Base-by-base conservation (phyloP, 768 basidiomycete genomes). In the Terana coerulea region DNA sequence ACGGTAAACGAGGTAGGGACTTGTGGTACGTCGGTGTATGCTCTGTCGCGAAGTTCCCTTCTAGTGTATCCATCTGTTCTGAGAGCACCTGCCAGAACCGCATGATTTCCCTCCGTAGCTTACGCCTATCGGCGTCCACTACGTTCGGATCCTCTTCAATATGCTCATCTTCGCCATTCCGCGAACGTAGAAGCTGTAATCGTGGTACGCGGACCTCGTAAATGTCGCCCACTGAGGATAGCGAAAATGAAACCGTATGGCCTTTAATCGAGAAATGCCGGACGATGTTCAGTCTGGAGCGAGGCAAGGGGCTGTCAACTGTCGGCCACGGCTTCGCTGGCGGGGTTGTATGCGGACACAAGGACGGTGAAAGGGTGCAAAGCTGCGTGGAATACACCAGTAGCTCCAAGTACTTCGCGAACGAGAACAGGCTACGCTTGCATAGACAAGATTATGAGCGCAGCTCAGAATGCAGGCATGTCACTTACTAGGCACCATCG, bases 31-130 rank as follows among this genome's bases (percentile, higher is more conserved):
- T 44, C 35, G 42, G 56, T 8, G 58, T 41, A 9, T 34, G 24
- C 2, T 62, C 64, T 19, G 47, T 47, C 6, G 61, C 30, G 17
- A 73, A 68, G 30, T 68, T 62, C 4, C 63, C 69, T 59, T 85
- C 83, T 81, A 88, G 67, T 54, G 73, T 71, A 56, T 84, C 81
- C 54, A 89, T 68, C 61, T 81, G 75, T 47, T 80, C 79, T 0
- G 78, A 71, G 6, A 88, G 66, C 15, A 76, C 75, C 57, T 81
- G 78, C 85, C 85, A 88, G 82, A 84, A 88, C 28, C 55, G 59
- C 61, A 71, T 75, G 53, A 88, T 86, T 62, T 88, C 82, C n/a
- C 71, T 66, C 51, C 82, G 64, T n/a, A 88, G 64, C 3, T 65
- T 57, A 33, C 72, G 72, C 63, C 75, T 81, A 53, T 77, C 77